Percentiles rank a stretch among this genome's conserved stretches.
phyloP scores from a whole-genome alignment of 2,329 filamentous ascomycete genomes.

The Tolypocladium inflatum region DNA sequence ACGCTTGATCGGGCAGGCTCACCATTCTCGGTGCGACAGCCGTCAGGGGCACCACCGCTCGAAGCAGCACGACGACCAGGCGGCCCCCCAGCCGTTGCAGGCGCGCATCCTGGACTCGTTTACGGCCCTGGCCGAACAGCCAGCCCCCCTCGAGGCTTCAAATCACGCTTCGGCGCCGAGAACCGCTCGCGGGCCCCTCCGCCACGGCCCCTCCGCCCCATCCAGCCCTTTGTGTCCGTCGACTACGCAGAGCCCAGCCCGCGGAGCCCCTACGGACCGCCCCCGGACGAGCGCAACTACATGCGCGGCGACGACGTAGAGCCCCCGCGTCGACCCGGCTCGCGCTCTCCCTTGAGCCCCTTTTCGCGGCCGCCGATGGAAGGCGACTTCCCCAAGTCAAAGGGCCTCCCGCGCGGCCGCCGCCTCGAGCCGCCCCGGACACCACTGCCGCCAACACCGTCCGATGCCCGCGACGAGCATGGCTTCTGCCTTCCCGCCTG shows the following conservation, averaged over 20 bases:
- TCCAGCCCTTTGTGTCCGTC: constrained; percentile 11
- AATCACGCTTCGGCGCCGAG: constrained; percentile 14
- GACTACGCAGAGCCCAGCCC: constrained; percentile 7
- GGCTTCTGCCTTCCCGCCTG: constrained; percentile 1
- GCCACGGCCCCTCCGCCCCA: constrained; percentile 11
- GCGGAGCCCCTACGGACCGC: constrained; percentile 10
- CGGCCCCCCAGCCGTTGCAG: background rate
- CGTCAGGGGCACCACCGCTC: background rate
- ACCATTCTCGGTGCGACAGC: background rate
- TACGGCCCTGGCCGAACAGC: background rate
- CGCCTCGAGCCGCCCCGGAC: constrained; percentile 7
- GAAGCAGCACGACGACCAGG: background rate
- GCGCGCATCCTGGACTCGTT: background rate
- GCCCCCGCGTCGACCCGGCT: constrained; percentile 3
- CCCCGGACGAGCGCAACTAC: constrained; percentile 3
- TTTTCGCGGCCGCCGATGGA: constrained; percentile 16
- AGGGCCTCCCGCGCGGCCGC: constrained; percentile 26
- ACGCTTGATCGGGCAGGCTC: background rate
- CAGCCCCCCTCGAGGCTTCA: constrained; percentile 9
- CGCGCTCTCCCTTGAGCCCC: constrained; percentile 14
- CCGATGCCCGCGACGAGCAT: background rate
- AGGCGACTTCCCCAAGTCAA: constrained; percentile 23
- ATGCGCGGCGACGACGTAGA: constrained; percentile 1
- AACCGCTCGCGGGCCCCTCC: constrained; percentile 9
- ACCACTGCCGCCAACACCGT: background rate